Evolutionary conservation across 163 green algal genomes (phyloP).

Genomic region (Trebouxiophyceae sp.): DNA sequence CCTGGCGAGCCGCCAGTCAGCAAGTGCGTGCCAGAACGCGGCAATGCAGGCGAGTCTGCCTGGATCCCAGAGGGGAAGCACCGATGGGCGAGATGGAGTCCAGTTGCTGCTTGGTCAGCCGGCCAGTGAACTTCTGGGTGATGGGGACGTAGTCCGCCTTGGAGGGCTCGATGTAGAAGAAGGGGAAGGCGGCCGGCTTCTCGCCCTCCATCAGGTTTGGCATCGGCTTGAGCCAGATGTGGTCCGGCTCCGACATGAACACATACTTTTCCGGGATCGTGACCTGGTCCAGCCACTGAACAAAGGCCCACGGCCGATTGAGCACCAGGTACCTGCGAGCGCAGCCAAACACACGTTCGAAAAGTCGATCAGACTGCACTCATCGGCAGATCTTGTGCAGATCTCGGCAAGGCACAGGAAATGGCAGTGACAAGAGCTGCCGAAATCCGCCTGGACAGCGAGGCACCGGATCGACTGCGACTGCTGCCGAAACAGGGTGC

Average conservation of each 20-base stretch:
- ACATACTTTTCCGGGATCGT: slow-evolving; percentile 71
- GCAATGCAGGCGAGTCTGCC: not conserved
- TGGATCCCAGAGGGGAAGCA: not conserved
- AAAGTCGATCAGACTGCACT: no score
- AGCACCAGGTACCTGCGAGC: slow-evolving; percentile 41
- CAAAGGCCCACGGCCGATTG: slow-evolving; percentile 49
- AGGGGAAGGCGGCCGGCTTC: slow-evolving; percentile 60
- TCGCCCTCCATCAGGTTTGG: slow-evolving; percentile 16
- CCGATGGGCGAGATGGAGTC: slow-evolving; percentile 79
- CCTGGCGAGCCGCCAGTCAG: no score
- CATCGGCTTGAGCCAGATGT: slow-evolving; percentile 83
- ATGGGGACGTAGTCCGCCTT: slow-evolving; percentile 32
- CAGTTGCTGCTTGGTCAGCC: slow-evolving; percentile 33
- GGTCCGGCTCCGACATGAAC: slow-evolving; percentile 95
- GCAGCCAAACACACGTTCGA: no score
- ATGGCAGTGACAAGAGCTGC: no score
- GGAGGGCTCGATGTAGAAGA: slow-evolving; percentile 77
- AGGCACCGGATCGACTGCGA: no score
- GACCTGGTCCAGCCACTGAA: slow-evolving; percentile 43
- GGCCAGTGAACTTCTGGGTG: slow-evolving; percentile 62
- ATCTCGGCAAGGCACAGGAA: no score
- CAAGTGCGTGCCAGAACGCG: not conserved
- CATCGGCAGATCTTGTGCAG: no score
- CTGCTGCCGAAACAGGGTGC: no score
- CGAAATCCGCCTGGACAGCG: no score